Conservation (phyloP, 176 grass and related monocot species). For the Oryza coarctata region DNA sequence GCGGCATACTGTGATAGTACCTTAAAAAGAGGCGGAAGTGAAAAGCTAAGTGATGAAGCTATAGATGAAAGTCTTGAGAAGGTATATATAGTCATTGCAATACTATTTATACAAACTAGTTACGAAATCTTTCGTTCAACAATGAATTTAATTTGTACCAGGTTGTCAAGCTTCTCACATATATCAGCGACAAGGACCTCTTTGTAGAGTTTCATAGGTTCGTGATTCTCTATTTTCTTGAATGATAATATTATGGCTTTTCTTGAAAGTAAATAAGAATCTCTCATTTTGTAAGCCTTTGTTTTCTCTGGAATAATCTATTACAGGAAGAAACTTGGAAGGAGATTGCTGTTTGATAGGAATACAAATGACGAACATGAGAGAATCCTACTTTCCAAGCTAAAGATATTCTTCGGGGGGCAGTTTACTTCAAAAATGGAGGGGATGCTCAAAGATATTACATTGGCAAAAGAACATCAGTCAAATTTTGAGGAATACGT, state of each 20-base stretch:
- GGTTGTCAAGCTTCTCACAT: slow-evolving; percentile 47
- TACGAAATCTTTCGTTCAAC: not conserved
- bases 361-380: slow-evolving; percentile 66
- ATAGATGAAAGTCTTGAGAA: slow-evolving; percentile 70
- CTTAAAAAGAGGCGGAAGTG: slow-evolving; percentile 65
- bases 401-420: slow-evolving; percentile 67
- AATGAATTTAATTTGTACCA: not conserved
- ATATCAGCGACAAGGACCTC: slow-evolving; percentile 48
- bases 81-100: slow-evolving; percentile 19
- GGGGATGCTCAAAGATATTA: slow-evolving; percentile 55
- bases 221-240: not conserved
- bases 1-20: slow-evolving; percentile 68
- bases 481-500: slow-evolving; percentile 45
- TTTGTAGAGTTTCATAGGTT: slow-evolving; percentile 58
- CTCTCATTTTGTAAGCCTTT: not conserved
- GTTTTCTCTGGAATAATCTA: not conserved
- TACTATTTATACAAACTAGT: not conserved
- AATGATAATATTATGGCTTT: not conserved
- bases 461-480: slow-evolving; percentile 51
- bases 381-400: slow-evolving; percentile 57
- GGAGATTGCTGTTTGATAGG: slow-evolving; percentile 52
- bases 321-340: slow-evolving; percentile 30
- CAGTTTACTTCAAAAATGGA: slow-evolving; percentile 73
- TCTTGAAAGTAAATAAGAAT: not conserved
- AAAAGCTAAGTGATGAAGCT: slow-evolving; percentile 71